Percentiles rank a stretch among this genome's conserved stretches.
phyloP scores from a whole-genome alignment of 2,329 filamentous ascomycete species.

The Penicillium sp. region DNA sequence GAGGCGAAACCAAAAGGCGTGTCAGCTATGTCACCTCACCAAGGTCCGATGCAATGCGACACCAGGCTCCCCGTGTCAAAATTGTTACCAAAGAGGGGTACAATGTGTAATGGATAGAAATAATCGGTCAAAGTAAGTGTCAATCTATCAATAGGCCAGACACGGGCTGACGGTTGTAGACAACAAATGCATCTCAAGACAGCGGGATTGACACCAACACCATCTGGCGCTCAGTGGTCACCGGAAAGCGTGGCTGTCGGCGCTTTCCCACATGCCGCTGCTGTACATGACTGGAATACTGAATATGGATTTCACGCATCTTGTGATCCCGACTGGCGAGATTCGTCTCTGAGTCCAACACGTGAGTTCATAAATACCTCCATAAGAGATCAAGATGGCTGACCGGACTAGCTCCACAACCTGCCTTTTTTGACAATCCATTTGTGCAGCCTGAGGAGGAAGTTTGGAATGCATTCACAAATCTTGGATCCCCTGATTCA shows the following conservation, averaged over 20 bases:
- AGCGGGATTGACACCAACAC: neutral
- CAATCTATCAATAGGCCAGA: neutral
- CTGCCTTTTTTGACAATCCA: neutral
- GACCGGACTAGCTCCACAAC: neutral
- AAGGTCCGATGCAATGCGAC: constrained; percentile 11
- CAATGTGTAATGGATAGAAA: constrained; percentile 6
- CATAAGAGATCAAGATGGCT: neutral
- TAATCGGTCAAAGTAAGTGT: neutral
- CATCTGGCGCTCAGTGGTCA: neutral
- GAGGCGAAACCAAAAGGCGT: constrained; percentile 4
- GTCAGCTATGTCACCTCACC: constrained; percentile 8
- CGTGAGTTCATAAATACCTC: neutral
- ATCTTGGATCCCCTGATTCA: constrained; percentile 4
- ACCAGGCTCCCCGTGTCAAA: constrained; percentile 7
- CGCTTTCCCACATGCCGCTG: neutral
- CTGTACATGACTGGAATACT: neutral
- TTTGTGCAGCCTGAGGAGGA: constrained; percentile 1
- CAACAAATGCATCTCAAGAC: neutral
- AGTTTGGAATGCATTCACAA: constrained; percentile 14
- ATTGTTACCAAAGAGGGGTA: constrained; percentile 7
- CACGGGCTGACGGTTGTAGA: neutral
- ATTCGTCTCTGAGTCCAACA: neutral
- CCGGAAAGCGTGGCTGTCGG: neutral
- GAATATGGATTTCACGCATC: neutral
- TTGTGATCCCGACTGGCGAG: neutral